phyloP scores from a whole-genome alignment of 257 asterid genomes.

The Capsicum pubescens region DNA sequence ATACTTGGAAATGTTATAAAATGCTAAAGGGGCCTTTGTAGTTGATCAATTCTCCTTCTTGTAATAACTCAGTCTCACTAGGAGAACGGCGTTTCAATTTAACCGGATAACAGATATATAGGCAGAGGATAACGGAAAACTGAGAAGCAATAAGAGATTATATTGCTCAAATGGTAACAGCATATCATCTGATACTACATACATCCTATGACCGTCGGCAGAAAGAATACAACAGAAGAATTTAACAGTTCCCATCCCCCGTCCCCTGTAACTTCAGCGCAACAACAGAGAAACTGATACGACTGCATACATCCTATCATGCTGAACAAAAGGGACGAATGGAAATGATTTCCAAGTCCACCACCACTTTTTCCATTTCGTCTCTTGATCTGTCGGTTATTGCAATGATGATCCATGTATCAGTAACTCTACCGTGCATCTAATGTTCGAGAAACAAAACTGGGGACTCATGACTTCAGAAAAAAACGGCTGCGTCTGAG shows the following conservation, averaged over 20 bases:
- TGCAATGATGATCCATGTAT: not conserved
- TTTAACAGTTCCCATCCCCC: not conserved
- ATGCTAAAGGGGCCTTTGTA: too few species aligned
- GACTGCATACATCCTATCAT: slow-evolving; percentile 20
- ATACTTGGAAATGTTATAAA: too few species aligned
- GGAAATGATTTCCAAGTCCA: not conserved
- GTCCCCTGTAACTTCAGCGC: not conserved
- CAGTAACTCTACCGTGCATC: slow-evolving; percentile 7
- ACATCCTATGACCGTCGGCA: not conserved
- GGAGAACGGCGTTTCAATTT: too few species aligned
- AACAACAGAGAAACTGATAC: not conserved
- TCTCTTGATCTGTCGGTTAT: not conserved
- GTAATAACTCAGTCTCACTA: too few species aligned
- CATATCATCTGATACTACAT: slow-evolving; percentile 17
- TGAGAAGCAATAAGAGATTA: not conserved
- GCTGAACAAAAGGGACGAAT: not conserved
- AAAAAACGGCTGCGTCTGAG: not conserved
- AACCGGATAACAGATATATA: not conserved
- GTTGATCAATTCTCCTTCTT: too few species aligned
- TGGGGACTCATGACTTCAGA: not conserved
- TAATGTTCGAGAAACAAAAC: slow-evolving; percentile 12
- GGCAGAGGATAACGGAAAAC: not conserved
- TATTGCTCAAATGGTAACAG: not conserved
- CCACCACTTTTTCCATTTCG: not conserved
- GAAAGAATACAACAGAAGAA: slow-evolving; percentile 22